Percentiles rank a stretch among this genome's conserved stretches.
Conservation (phyloP, 139 green algal species). For the Trebouxia sp. region DNA sequence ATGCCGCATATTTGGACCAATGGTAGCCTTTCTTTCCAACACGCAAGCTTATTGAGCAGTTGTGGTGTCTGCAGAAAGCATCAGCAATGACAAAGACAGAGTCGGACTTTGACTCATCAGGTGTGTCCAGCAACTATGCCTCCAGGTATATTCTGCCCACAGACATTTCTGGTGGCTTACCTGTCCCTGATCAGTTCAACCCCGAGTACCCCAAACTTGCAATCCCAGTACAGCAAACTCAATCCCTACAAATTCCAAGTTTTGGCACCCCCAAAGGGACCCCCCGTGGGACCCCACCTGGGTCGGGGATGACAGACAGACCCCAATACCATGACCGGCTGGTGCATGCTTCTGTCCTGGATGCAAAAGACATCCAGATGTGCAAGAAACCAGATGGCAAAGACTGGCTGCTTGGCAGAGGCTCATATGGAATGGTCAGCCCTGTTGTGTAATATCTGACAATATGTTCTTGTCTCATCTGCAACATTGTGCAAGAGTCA, state of each 20-base stretch:
- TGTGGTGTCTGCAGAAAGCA: not conserved
- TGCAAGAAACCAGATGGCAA: not conserved
- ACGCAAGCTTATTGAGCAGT: not conserved
- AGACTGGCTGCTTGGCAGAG: conserved; percentile 1
- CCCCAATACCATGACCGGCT: not conserved
- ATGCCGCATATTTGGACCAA: no score
- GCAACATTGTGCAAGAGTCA: not conserved
- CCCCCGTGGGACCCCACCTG: no score
- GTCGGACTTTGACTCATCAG: no score
- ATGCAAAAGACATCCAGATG: not conserved
- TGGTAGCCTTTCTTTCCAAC: not conserved
- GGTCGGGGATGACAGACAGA: not conserved
- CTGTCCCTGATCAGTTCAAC: no score
- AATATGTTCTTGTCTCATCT: not conserved
- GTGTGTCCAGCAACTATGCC: no score
- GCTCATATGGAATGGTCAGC: not conserved
- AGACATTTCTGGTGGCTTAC: no score
- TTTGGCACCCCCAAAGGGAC: no score
- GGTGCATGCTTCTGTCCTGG: conserved; percentile 6
- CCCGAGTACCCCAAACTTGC: no score
- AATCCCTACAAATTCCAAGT: no score
- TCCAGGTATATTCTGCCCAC: no score
- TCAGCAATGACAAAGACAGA: not conserved
- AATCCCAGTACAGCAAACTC: no score
- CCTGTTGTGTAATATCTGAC: not conserved